Percentiles rank a stretch among this genome's conserved stretches.
Conservation (phyloP, 495 filamentous ascomycete species). For the Xylaria castorea region DNA sequence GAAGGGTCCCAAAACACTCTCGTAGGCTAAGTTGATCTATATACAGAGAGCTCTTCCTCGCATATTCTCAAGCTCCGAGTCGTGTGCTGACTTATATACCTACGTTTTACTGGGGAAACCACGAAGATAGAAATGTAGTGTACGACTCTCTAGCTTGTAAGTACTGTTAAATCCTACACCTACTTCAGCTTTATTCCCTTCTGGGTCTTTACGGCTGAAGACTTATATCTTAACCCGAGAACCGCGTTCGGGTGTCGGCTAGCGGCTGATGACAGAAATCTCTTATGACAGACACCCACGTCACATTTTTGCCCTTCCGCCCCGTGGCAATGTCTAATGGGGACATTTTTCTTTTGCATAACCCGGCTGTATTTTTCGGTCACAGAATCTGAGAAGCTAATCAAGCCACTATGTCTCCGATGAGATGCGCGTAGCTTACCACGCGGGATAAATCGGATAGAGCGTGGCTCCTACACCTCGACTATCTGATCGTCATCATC, state of each 20-base stretch:
- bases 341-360: neutral
- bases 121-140: neutral
- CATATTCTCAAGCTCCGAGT: neutral
- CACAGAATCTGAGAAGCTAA: neutral
- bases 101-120: neutral
- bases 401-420: neutral
- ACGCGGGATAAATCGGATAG: neutral
- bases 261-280: neutral
- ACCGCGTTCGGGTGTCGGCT: neutral
- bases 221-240: neutral
- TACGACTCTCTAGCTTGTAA: neutral
- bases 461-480: slow-evolving; percentile 46
- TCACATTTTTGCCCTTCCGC: neutral
- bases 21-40: neutral
- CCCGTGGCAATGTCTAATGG: neutral
- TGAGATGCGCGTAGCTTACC: slow-evolving; percentile 3
- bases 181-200: neutral
- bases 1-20: neutral
- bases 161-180: neutral
- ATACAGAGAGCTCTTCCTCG: neutral
- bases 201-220: neutral
- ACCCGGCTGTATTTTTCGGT: neutral
- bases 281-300: neutral
- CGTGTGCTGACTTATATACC: neutral
- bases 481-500: slow-evolving; percentile 47